Base-by-base conservation (phyloP, 768 basidiomycete species). In the Pluteus cervinus region DNA sequence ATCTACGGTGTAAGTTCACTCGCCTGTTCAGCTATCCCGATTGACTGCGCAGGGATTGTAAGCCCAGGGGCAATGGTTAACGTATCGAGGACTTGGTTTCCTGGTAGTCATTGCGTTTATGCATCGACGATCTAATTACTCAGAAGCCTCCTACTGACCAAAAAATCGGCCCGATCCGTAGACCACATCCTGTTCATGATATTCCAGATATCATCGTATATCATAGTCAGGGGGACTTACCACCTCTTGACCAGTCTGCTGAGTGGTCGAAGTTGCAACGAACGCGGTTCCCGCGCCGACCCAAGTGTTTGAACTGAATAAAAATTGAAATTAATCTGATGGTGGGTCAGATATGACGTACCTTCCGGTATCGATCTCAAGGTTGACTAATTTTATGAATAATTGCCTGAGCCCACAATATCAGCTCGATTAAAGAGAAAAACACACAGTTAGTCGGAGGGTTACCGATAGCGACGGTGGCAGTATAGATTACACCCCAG, bases 121-220 rank as follows among this genome's bases (percentile, higher is more conserved):
- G n/a, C n/a, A n/a, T n/a, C n/a, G n/a, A n/a, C n/a, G n/a, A n/a
- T n/a, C n/a, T n/a, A n/a, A n/a, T n/a, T n/a, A n/a, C n/a, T n/a
- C n/a, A n/a, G n/a, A n/a, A n/a, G n/a, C n/a, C n/a, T n/a, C n/a
- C n/a, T n/a, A n/a, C n/a, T n/a, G n/a, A n/a, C n/a, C n/a, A 24
- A 61, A 61, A 60, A 78, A 72, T 17, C 56, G 60, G 7, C 75
- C 77, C 17, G 73, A 71, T 25, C 74, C 74, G 47, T 77, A 78
- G 41, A 62, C 65, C 20, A 75, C 71, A 39, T 62, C 66, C 72
- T 76, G n/a, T n/a, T n/a, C n/a, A n/a, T n/a, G n/a, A n/a, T n/a
- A n/a, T n/a, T n/a, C n/a, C n/a, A n/a, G n/a, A n/a, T n/a, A n/a
- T n/a, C n/a, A n/a, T n/a, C n/a, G n/a, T n/a, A n/a, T n/a, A n/a